These are phyloP conservation scores for Penicillium verhagenii DNA, from an alignment of 495 filamentous ascomycete species.

Conservation along the genomic window DNA sequence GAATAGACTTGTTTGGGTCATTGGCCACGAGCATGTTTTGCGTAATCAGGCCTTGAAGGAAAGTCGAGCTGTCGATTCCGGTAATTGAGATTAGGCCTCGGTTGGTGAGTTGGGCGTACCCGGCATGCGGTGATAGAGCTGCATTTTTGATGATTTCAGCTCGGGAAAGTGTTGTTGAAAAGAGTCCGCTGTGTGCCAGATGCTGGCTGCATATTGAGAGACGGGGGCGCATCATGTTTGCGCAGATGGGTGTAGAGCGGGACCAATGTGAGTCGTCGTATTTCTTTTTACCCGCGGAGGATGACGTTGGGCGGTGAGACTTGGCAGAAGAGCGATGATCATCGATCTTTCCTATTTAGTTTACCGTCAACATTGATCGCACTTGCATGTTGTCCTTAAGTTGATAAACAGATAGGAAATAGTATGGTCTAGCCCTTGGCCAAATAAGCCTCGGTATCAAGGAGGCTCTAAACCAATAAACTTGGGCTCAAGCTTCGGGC, in stretches of 20 bases:
- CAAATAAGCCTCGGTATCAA: too few species aligned
- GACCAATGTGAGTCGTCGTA: constrained; percentile 16
- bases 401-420: neutral
- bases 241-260: neutral
- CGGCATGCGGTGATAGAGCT: constrained; percentile 33
- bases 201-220: constrained; percentile 30
- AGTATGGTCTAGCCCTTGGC: neutral
- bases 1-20: constrained; percentile 31
- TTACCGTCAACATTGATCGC: neutral
- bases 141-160: constrained; percentile 22
- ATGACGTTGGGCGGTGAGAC: constrained; percentile 32
- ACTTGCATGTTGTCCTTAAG: neutral
- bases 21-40: constrained; percentile 60
- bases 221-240: constrained; percentile 37
- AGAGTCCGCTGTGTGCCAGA: constrained; percentile 21
- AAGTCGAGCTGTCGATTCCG: constrained; percentile 75
- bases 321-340: too few species aligned
- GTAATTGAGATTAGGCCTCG: constrained; percentile 76
- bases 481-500: neutral
- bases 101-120: constrained; percentile 56
- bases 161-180: constrained; percentile 32
- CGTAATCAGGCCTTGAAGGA: constrained; percentile 85
- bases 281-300: constrained; percentile 12
- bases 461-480: neutral
- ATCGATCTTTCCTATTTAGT: too few species aligned